Base-by-base conservation (phyloP, 345 rosid genomes). In the Crucihimalaya himalaica region DNA sequence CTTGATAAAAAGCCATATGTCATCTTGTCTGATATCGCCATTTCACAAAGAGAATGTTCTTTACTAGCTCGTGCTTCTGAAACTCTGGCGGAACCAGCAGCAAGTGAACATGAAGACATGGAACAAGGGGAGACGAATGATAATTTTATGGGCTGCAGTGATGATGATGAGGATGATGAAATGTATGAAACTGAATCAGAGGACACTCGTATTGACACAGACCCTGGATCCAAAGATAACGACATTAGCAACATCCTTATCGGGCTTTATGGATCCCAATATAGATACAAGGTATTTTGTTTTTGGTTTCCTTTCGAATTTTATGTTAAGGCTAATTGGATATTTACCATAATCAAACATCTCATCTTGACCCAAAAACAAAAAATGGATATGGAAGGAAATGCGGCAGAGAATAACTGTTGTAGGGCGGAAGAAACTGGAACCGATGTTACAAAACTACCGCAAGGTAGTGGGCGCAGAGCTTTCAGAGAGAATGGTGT, bases 1-100 rank as follows among this genome's bases (percentile, higher is more conserved):
- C 98, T 95, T 12, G 97, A 95, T 80, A 81, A 80, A 81, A 85
- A 79, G 71, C 82, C 79, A 60, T 95, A 90, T 70, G 86, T 72
- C 23, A 82, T 90, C 77, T 78, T 95, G 71, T 87, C 99, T 45
- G 96, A 92, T 79, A 74, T 57, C 79, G 35, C 83, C 39, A 73
- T 25, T 55, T 63, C 70, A 59, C 83, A 84, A 71, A 76, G 68
- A 66, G 85, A 77, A 57, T 78, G 57, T 71, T 80, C 82, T 50
- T 75, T 72, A 23, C 74, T 27, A 21, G 80, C 79, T 65, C 35
- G 20, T 66, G 73, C 59, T 75, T 73, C 89, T 7, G 86, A 81
- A 70, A 79, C 62, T 79, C 67, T 32, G 9, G 53, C 11, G 25
- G 85, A 81, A 71, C 47, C 32, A 66, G 74, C 74, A 64, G 71